phyloP scores from a whole-genome alignment of 2,329 filamentous ascomycete species.

The Teratosphaeriaceae sp. region DNA sequence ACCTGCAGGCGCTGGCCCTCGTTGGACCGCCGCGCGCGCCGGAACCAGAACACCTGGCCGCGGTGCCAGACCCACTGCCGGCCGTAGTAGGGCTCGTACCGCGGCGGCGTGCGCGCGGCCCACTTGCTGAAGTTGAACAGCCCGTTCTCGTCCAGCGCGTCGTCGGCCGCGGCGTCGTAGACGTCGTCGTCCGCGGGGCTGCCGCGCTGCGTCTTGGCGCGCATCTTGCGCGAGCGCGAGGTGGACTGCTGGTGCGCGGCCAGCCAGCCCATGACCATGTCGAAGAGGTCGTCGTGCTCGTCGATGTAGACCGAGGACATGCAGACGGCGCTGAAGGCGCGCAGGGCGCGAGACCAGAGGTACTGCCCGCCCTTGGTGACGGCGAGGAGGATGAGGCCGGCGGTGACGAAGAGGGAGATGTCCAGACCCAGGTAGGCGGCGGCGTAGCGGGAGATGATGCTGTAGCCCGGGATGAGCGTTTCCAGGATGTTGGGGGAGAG shows the following conservation, averaged over 20 bases:
- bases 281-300: constrained; percentile 39
- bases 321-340: constrained; percentile 30
- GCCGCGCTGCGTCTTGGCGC: constrained; percentile 35
- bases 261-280: constrained; percentile 39
- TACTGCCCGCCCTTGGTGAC: constrained; percentile 32
- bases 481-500: constrained; percentile 44
- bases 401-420: constrained; percentile 41
- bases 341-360: constrained; percentile 27
- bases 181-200: constrained; percentile 29
- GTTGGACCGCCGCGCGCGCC: constrained; percentile 30
- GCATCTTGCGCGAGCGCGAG: constrained; percentile 29
- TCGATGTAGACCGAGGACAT: constrained; percentile 41
- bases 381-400: constrained; percentile 37
- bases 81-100: constrained; percentile 45
- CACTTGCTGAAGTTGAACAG: constrained; percentile 47
- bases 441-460: constrained; percentile 39
- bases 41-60: constrained; percentile 37
- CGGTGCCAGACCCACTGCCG: constrained; percentile 38
- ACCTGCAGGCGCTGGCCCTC: constrained; percentile 19
- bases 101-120: constrained; percentile 41
- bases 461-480: constrained; percentile 45
- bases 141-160: constrained; percentile 33
- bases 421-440: constrained; percentile 40
- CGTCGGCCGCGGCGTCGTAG: constrained; percentile 29
- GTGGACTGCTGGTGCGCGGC: constrained; percentile 34